Base-by-base conservation (phyloP, 2,329 filamentous ascomycete species). In the Hymenoscyphus scutula region DNA sequence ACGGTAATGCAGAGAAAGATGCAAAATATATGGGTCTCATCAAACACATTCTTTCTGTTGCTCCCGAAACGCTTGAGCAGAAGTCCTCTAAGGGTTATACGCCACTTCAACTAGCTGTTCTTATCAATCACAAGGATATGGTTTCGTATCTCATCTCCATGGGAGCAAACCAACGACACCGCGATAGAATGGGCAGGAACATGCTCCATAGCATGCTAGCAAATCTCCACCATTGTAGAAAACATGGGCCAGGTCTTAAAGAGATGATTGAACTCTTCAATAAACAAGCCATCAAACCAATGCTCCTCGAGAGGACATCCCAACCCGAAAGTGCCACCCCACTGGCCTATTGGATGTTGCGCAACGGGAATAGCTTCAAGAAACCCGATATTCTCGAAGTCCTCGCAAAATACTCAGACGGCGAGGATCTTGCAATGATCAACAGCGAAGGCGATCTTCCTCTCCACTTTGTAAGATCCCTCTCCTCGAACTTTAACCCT, bases 101-200 rank as follows among this genome's bases (percentile, higher is more conserved):
- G 0, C 90, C 91, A 1, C 79, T 96, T 0, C 81, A 87, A 61
- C 73, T 91, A 10, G 90, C 91, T 1, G 88, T 87, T 65, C 76
- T 79, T 1, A 76, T 84, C 2, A 81, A 83, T 11, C 81, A 82
- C 23, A 68, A 80, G 17, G 77, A 84, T 1, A 81, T 83, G 23
- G 82, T 83, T 17, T 83, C 84, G 69, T 77, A 85, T 0, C 80
- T 96, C 38, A 80, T 94, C 58, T 77, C 81, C 1, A 84, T 83
- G 29, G 90, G 89, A 2, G 89, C 90, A 1, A 85, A 95, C 70
- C 87, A 91, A 71, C 84, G 84, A 0, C 77, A 77, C 37, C 86
- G 86, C 27, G 87, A 91, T 70, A 76, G 76, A 10, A 72, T 76
- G 2, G 85, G 85, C 11, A 81, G 84, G 67, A 96, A 94, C 68